Base-by-base conservation (phyloP, 202 grass and related monocot genomes). In the Schoenoplectus triqueter region DNA sequence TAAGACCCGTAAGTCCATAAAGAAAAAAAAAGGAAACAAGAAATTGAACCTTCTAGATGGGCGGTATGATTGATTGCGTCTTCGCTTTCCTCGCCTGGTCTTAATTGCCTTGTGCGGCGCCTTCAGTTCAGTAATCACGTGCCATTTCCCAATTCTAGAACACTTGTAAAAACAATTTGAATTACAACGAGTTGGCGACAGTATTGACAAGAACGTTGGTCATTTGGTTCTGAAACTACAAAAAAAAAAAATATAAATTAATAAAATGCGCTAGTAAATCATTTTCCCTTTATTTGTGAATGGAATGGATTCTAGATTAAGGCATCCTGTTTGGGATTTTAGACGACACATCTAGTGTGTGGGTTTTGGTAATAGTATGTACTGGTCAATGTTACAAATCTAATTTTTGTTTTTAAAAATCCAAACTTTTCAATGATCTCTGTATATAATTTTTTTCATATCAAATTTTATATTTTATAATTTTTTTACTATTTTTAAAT, bases 41-140 rank as follows among this genome's bases (percentile, higher is more conserved):
- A 68, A 68, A 2, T 41, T 78, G 51, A 78, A 59, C 21, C 52
- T 78, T 78, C 52, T 78, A 60, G 54, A 60, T 56, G 40, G 0
- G 10, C 31, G 22, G 31, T 31, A 31, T 78, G 13, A 14, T 60
- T 60, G 56, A 60, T 78, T 44, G 31, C 31, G 11, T 50, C 31
- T 31, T 31, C 31, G 31, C 31, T 31, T 31, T 31, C 31, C 31
- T 31, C 31, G 31, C 31, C 31, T 31, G 31, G 31, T 31, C 31
- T 31, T 31, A 31, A 31, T 31, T 31, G 31, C 31, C 31, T 31
- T 31, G 31, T 31, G 31, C 31, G 31, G n/a, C n/a, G 21, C 50
- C 19, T 55, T 55, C 52, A 55, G 52, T 55, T 10, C n/a, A n/a
- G n/a, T n/a, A n/a, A n/a, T n/a, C n/a, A 70, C 13, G 45, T 11